These are phyloP conservation scores for Ophiostoma perfectum DNA, from an alignment of 2,329 filamentous ascomycete species.

Conservation along the genomic window DNA sequence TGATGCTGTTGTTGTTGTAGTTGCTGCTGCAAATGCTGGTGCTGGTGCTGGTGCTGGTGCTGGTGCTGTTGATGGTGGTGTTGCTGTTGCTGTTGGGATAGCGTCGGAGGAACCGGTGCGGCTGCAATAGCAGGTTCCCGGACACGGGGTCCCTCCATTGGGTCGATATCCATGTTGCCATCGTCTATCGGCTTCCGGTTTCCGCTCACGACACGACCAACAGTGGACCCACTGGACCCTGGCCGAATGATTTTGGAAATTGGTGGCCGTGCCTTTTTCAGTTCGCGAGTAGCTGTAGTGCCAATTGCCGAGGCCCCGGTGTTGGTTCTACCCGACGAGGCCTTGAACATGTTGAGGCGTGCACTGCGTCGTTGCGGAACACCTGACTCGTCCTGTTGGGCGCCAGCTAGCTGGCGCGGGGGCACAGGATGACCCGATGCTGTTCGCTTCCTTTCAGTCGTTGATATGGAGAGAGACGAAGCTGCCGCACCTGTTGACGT, in stretches of 20 bases:
- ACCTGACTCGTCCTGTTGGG: constrained; percentile 55
- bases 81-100: constrained; percentile 21
- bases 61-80: constrained; percentile 15
- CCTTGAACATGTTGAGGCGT: constrained; percentile 62
- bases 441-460: constrained; percentile 74
- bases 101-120: constrained; percentile 3
- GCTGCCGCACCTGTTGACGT: constrained; percentile 23
- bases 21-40: constrained; percentile 14
- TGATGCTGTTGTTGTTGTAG: neutral
- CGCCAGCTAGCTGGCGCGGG: constrained; percentile 42
- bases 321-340: constrained; percentile 61
- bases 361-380: constrained; percentile 65
- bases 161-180: constrained; percentile 63
- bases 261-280: constrained; percentile 78
- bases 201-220: constrained; percentile 82
- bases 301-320: constrained; percentile 51
- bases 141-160: constrained; percentile 48
- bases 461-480: constrained; percentile 37
- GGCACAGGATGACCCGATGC: constrained; percentile 74
- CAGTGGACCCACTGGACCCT: constrained; percentile 60
- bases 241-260: constrained; percentile 61
- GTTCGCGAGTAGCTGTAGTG: constrained; percentile 60
- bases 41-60: neutral
- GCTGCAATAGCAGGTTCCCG: constrained; percentile 20
- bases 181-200: constrained; percentile 72